phyloP scores from a whole-genome alignment of 306 rosid species.

The Rosa rugosa region DNA sequence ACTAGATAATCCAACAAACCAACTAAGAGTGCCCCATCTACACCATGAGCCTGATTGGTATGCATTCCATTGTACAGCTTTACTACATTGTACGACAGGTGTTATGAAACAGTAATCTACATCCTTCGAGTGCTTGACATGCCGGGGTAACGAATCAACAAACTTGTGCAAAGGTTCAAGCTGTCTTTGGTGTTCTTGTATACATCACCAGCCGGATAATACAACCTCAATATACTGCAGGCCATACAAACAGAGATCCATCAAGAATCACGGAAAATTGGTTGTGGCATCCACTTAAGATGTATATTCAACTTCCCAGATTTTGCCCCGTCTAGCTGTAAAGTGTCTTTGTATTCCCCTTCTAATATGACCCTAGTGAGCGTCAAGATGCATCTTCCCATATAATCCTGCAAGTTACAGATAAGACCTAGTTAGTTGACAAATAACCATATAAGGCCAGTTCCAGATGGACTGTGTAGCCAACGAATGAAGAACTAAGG shows the following conservation, averaged over 20 bases:
- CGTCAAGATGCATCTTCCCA: conserved; percentile 91
- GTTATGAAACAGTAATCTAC: conserved; percentile 46
- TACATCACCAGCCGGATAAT: conserved; percentile 1
- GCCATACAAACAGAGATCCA: conserved; percentile 4
- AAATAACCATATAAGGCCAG: not conserved
- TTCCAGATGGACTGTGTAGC: not conserved
- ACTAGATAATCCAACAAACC: not conserved
- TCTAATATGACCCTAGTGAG: conserved; percentile 85
- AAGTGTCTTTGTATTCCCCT: conserved; percentile 78
- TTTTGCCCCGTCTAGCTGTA: conserved; percentile 74
- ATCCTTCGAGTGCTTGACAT: conserved; percentile 10
- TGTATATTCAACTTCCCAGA: conserved; percentile 77
- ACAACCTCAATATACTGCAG: not conserved
- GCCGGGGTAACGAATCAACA: not conserved
- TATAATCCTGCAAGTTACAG: conserved; percentile 59
- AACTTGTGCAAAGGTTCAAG: conserved; percentile 7
- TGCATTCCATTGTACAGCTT: conserved; percentile 4
- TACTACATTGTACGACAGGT: conserved; percentile 15
- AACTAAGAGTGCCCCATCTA: not conserved
- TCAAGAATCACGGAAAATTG: conserved; percentile 80
- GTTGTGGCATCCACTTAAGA: conserved; percentile 92
- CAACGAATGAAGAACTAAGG: conserved; percentile 4
- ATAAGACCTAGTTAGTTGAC: conserved; percentile 4
- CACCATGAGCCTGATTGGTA: not conserved
- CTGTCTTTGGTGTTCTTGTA: conserved; percentile 4